These are phyloP conservation scores for Malus hybrid DNA, from an alignment of 331 rosid species.

Conservation along the genomic window DNA sequence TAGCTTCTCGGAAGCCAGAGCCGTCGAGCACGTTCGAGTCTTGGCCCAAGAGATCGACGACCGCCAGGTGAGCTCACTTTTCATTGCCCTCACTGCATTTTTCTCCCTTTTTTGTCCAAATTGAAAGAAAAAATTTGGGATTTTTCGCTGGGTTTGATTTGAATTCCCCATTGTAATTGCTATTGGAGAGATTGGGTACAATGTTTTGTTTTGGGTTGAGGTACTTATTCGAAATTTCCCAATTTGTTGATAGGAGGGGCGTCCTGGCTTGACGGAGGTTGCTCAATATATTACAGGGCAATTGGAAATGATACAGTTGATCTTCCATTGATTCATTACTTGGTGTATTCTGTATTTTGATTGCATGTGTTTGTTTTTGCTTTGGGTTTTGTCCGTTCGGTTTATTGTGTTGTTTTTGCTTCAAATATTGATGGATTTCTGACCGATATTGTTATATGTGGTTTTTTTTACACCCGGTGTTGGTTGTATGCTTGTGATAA, in stretches of 20 bases:
- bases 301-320: slow-evolving; percentile 43
- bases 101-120: background rate
- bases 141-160: too few species aligned
- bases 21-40: slow-evolving; percentile 60
- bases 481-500: background rate
- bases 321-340: too few species aligned
- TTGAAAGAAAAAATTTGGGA: background rate
- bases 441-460: background rate
- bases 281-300: slow-evolving; percentile 64
- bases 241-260: slow-evolving; percentile 66
- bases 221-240: slow-evolving; percentile 6
- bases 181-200: too few species aligned
- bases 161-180: too few species aligned
- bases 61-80: slow-evolving; percentile 56
- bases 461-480: too few species aligned
- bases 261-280: slow-evolving; percentile 76
- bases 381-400: background rate
- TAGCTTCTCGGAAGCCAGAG: slow-evolving; percentile 82
- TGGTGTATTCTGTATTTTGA: background rate
- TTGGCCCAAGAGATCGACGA: slow-evolving; percentile 76
- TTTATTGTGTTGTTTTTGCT: background rate
- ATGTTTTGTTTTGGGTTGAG: too few species aligned
- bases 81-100: background rate
- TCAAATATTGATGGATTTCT: background rate
- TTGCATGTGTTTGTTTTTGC: background rate